Base-by-base conservation (phyloP, 2,329 filamentous ascomycete species). In the Botryosphaeria dothidea region DNA sequence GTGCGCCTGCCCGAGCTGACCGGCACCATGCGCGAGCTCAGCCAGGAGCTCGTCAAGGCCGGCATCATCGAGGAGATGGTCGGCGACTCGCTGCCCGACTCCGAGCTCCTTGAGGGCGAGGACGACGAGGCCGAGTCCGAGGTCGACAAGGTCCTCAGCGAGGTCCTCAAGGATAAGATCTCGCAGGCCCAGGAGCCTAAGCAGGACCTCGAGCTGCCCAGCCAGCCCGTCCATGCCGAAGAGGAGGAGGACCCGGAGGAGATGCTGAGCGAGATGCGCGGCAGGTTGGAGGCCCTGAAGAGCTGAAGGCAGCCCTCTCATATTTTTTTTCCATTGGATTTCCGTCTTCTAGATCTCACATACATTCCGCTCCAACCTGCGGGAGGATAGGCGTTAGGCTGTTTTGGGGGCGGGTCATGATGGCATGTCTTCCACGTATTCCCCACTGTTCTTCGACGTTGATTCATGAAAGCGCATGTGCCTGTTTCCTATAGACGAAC, bases 11-110 rank as follows among this genome's bases (percentile, higher is more conserved):
- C 95, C 11, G 91, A 97, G 80, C 83, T 98, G 67, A 92, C 90
- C 21, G 88, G 86, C 15, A 97, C 93, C 8, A 98, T 98, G 94
- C 85, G 88, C 68, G 92, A 96, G 77, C 82, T 98, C 57, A 90
- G 89, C 72, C 85, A 90, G 65, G 95, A 98, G 83, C 80, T 98
- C 70, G 91, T 97, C 78, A 96, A 93, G 81, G 94, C 95, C 2
- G 95, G 94, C 17, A 94, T 99, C 60, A 96, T 98, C 67, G 94
- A 98, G 83, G 95, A 99, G 82, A 97, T 98, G 91, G 88, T 96
- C 4, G 91, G 90, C 54, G 94, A 98, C 75, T 88, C 85, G 48
- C 81, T 98, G 69, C 92, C 93, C n/a, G 83, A 86, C 67, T 74
- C 70, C 17, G 89, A 93, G 65, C 79, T 89, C 60, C 82, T 92